Conservation (phyloP, 331 rosid species). For the Pyrus hybrid region DNA sequence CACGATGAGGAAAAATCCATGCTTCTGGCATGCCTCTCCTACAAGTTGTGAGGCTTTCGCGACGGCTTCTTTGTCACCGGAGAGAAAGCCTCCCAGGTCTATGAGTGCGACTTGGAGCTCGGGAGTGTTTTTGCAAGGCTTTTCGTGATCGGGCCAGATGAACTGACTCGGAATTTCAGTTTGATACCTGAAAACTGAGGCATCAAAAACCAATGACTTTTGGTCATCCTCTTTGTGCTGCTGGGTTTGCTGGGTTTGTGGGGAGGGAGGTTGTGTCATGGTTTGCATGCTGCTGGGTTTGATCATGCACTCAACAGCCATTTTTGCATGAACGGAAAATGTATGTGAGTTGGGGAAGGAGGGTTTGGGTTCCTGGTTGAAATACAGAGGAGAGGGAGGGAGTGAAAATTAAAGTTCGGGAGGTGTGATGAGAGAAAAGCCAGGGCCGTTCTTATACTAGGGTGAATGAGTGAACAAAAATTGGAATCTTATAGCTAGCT, state of each 20-base stretch:
- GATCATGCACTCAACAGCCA: slow-evolving; percentile 55
- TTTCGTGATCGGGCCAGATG: slow-evolving; percentile 93
- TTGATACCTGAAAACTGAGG: slow-evolving; percentile 44
- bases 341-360: background rate
- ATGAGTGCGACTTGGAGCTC: slow-evolving; percentile 61
- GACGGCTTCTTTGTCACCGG: slow-evolving; percentile 41
- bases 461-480: slow-evolving; percentile 33
- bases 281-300: slow-evolving; percentile 14
- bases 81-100: slow-evolving; percentile 51
- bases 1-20: slow-evolving; percentile 77
- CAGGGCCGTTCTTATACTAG: slow-evolving; percentile 44
- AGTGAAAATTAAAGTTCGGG: slow-evolving; percentile 23
- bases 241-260: background rate
- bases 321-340: slow-evolving; percentile 23
- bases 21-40: slow-evolving; percentile 70
- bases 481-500: slow-evolving; percentile 63
- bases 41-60: slow-evolving; percentile 39
- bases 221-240: slow-evolving; percentile 19
- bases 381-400: slow-evolving; percentile 11
- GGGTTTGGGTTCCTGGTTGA: background rate
- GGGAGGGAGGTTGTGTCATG: slow-evolving; percentile 23
- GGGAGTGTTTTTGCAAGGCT: slow-evolving; percentile 39
- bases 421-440: slow-evolving; percentile 53
- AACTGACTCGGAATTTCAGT: slow-evolving; percentile 50
- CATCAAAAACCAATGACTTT: slow-evolving; percentile 56